Evolutionary conservation across 306 rosid genomes (phyloP), one percentile per base, ranked within the genome.

Genomic region (Elaeagnus macrophylla): DNA sequence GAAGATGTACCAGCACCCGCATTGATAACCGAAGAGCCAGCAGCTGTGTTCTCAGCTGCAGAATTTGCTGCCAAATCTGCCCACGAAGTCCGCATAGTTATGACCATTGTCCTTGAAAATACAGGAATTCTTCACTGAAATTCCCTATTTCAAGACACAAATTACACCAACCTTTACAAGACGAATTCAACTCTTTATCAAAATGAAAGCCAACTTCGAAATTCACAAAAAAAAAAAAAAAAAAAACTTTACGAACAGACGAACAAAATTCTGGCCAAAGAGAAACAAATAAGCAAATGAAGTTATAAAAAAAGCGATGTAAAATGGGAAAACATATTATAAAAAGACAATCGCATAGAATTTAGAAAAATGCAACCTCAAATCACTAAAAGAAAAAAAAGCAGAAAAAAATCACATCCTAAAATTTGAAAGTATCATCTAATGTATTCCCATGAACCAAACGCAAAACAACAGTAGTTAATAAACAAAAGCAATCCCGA

Each of bases 61-160:
- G 95, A 76, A 67, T 78, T 87, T 17, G 94, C 94, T 68, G 94
- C 94, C 77, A 81, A 66, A 83, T 87, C 95, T 73, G 95, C 95
- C 95, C 95, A 87, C 61, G 95, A 87, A 76, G 83, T 36, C 77
- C 87, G 86, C 86, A 79, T 81, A 64, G 73, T 83, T 45, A 8
- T 45, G 8, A 45, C 49, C 49, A 16, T 45, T 13, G 49, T 14
- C 49, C 19, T 45, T 45, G 49, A 45, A 13, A 45, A 6, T 5
- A 45, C 15, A 45, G 15, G 17, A 45, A 45, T 45, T 45, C 32
- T 5, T 7, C 49, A 45, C 9, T 45, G 17, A 13, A 45, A 45
- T 45, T 11, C 7, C 49, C 15, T 13, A 6, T n/a, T 9, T 45
- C 17, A 8, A 1, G 15, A 45, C 8, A 45, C 49, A 45, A 16